Evolutionary conservation across 208 protist genomes (phyloP).

Genomic region (Paratrypanosoma confusum): DNA sequence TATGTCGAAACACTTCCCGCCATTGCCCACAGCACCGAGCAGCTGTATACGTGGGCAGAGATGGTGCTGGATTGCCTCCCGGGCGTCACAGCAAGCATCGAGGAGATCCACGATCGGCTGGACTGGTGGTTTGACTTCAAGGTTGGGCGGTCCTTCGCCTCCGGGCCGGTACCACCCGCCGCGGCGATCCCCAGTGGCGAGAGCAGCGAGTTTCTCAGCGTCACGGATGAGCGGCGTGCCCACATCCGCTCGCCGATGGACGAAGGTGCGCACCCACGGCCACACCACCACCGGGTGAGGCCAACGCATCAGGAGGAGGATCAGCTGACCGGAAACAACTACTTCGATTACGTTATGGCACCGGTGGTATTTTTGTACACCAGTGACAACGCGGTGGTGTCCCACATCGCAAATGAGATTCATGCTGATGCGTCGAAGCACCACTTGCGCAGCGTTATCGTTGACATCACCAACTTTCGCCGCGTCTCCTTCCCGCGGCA

Average conservation of each 20-base stretch:
- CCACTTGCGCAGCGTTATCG: slow-evolving; percentile 22
- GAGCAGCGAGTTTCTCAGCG: too few relatives aligned
- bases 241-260: too few relatives aligned
- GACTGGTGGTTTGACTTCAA: slow-evolving; percentile 34
- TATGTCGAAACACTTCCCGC: slow-evolving; percentile 7
- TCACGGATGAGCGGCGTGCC: too few relatives aligned
- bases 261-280: background rate
- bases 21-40: slow-evolving; percentile 14
- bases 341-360: slow-evolving; percentile 12
- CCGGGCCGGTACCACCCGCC: too few relatives aligned
- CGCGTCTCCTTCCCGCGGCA: slow-evolving; percentile 25
- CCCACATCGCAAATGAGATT: slow-evolving; percentile 21
- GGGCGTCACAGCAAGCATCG: slow-evolving; percentile 17
- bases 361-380: slow-evolving; percentile 44
- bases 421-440: slow-evolving; percentile 10
- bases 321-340: background rate
- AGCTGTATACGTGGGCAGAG: slow-evolving; percentile 22
- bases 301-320: background rate
- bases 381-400: slow-evolving; percentile 9
- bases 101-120: slow-evolving; percentile 19
- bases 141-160: too few relatives aligned
- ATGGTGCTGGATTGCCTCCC: slow-evolving; percentile 27
- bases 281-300: background rate
- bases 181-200: too few relatives aligned
- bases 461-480: slow-evolving; percentile 27